A percentile compares a stretch with the other conserved stretches of the same genome.
These are phyloP conservation scores for Scedosporium dehoogii DNA, from an alignment of 2,329 filamentous ascomycete genomes.

Conservation along the genomic window DNA sequence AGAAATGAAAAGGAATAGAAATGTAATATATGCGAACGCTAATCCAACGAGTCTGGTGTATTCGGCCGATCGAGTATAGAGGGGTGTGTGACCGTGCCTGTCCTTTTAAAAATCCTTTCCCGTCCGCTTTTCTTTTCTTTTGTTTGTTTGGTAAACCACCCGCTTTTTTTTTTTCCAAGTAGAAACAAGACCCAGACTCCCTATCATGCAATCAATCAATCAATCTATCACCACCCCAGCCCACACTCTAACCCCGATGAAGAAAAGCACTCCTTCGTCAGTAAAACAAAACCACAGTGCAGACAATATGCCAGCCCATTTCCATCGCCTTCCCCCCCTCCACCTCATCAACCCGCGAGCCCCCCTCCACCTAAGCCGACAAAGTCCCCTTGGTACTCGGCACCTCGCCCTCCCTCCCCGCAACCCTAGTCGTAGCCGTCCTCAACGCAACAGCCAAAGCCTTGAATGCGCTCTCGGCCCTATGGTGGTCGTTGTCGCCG, in stretches of 20 bases:
- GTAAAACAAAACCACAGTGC: neutral
- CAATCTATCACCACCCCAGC: neutral
- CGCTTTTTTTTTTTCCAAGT: neutral
- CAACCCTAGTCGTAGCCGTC: conserved; percentile 63
- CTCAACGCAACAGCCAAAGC: conserved; percentile 80
- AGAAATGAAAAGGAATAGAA: neutral
- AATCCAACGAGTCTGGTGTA: neutral
- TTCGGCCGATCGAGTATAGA: no score
- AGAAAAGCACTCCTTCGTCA: neutral
- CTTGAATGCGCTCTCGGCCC: conserved; percentile 96
- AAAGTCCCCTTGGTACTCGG: conserved; percentile 94
- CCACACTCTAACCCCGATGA: no score
- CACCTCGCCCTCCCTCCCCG: conserved; percentile 81
- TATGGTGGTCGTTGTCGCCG: conserved; percentile 90
- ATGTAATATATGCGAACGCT: neutral
- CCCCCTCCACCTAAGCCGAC: conserved; percentile 34
- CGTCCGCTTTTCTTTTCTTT: neutral
- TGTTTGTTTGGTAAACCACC: neutral
- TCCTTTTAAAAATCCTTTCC: neutral
- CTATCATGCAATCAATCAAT: neutral
- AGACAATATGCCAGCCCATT: neutral
- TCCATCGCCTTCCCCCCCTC: neutral
- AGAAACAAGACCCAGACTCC: neutral
- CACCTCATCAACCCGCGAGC: neutral
- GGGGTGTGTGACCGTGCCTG: neutral